phyloP scores from a whole-genome alignment of 257 asterid genomes.

The Solanum sejunctum region DNA sequence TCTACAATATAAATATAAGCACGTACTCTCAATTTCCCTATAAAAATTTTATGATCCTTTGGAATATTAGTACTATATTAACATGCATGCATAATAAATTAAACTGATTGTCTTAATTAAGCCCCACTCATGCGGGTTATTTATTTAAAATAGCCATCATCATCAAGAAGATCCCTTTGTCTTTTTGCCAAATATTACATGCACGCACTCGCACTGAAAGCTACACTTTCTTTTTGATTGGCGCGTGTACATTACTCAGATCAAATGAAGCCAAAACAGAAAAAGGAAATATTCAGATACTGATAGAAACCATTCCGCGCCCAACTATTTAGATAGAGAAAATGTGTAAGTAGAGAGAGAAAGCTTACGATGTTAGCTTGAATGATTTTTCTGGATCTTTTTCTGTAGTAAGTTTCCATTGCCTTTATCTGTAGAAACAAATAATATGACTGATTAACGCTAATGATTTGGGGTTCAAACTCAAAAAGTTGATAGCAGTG shows the following conservation, averaged over 20 bases:
- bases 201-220: conserved; percentile 4
- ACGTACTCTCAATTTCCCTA: not conserved
- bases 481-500: not conserved
- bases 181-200: not conserved
- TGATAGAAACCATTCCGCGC: not conserved
- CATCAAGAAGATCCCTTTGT: conserved; percentile 6
- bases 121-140: conserved; percentile 3
- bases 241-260: not conserved
- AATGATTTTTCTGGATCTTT: conserved; percentile 35
- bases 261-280: not conserved
- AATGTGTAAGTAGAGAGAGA: conserved; percentile 4
- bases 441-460: no score
- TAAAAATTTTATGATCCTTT: not conserved
- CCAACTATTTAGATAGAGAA: conserved; percentile 1
- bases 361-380: conserved; percentile 22
- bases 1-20: not conserved
- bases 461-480: not conserved
- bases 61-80: not conserved
- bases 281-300: not conserved
- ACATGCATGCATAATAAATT: not conserved
- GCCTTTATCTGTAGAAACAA: conserved; percentile 18
- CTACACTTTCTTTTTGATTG: not conserved
- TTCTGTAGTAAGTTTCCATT: conserved; percentile 65
- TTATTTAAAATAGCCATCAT: not conserved
- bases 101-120: not conserved